phyloP scores from a whole-genome alignment of 257 asterid genomes.

The Solanum clarkiae region DNA sequence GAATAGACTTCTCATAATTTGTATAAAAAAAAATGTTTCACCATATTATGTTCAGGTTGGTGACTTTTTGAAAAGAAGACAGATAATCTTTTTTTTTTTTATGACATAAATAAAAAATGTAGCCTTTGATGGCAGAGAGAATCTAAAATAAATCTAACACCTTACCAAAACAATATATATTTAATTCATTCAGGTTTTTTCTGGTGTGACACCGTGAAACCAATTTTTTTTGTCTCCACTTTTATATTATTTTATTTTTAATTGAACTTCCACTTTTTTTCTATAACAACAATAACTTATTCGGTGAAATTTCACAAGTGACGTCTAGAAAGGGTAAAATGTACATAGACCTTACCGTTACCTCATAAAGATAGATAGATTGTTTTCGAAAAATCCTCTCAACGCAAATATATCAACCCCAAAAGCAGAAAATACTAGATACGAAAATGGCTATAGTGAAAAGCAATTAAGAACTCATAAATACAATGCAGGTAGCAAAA shows the following conservation, averaged over 20 bases:
- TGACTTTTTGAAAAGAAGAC: not conserved
- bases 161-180: not conserved
- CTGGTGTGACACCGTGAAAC: not conserved
- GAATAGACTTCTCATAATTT: no score
- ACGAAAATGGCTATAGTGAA: no score
- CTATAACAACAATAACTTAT: not conserved
- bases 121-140: not conserved
- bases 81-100: not conserved
- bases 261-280: not conserved
- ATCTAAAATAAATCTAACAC: not conserved
- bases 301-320: no score
- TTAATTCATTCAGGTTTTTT: not conserved
- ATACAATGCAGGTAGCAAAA: no score
- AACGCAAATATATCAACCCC: no score
- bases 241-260: not conserved
- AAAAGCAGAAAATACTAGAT: no score
- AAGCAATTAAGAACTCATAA: no score
- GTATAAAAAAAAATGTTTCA: no score
- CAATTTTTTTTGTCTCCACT: not conserved
- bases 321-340: no score
- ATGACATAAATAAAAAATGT: not conserved
- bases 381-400: no score
- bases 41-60: not conserved
- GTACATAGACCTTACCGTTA: rapidly evolving
- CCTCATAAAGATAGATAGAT: no score